A percentile compares a stretch with the other conserved stretches of the same genome.
These are phyloP conservation scores for Fusarium subglutinans DNA, from an alignment of 2,329 filamentous ascomycete species.

Conservation along the genomic window DNA sequence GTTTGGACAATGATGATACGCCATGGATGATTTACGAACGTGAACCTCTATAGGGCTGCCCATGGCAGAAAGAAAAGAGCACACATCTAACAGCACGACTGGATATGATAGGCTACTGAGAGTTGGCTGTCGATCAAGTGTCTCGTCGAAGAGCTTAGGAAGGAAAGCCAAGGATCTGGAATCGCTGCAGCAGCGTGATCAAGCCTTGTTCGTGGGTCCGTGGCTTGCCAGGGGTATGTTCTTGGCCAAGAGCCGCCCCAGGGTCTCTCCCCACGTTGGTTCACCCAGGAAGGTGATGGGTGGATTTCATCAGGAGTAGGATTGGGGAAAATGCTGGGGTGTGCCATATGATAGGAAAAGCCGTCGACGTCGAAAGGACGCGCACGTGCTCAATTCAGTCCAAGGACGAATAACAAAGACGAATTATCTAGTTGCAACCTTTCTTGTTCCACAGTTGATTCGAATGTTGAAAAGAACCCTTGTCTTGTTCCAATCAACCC, in stretches of 20 bases:
- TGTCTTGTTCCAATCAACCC: slow-evolving; percentile 1
- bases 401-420: slow-evolving; percentile 29
- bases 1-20: slow-evolving; percentile 7
- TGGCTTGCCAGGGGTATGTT: slow-evolving; percentile 28
- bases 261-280: slow-evolving; percentile 41
- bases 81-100: slow-evolving; percentile 11
- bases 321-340: slow-evolving; percentile 18
- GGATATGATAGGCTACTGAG: slow-evolving; percentile 1
- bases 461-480: slow-evolving; percentile 12
- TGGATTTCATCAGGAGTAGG: slow-evolving; percentile 31
- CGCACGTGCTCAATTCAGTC: slow-evolving; percentile 40
- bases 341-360: slow-evolving; percentile 11
- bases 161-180: slow-evolving; percentile 27
- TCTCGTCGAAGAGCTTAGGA: slow-evolving; percentile 3
- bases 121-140: slow-evolving; percentile 7
- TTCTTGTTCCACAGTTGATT: slow-evolving; percentile 8
- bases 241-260: slow-evolving; percentile 28
- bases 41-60: neutral
- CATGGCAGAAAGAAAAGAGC: slow-evolving; percentile 7
- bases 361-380: slow-evolving; percentile 19
- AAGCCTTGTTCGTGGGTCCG: slow-evolving; percentile 24
- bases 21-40: slow-evolving; percentile 20
- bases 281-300: slow-evolving; percentile 40
- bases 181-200: slow-evolving; percentile 18
- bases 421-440: slow-evolving; percentile 14